Evolutionary conservation across 176 grass and related monocot genomes (phyloP).

Genomic region (Secale cereale): DNA sequence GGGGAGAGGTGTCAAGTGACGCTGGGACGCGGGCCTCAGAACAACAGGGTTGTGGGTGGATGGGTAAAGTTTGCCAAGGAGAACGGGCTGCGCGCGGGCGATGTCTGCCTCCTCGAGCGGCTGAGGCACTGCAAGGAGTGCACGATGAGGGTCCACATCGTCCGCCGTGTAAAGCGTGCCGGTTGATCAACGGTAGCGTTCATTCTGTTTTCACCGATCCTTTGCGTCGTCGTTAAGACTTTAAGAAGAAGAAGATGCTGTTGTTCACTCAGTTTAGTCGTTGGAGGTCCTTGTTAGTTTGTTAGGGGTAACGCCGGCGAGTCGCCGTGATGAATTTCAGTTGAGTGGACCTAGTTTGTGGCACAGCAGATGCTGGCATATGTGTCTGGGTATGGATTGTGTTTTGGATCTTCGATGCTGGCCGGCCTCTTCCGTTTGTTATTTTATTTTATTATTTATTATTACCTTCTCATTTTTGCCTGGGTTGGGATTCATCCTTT

Average conservation of each 20-base stretch:
- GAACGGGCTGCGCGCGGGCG: background rate
- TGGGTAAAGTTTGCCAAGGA: background rate
- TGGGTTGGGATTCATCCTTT: background rate
- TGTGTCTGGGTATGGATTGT: background rate
- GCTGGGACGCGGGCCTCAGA: background rate
- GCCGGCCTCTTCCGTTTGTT: background rate
- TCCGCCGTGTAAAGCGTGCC: background rate
- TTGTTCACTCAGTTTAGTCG: background rate
- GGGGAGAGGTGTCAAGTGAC: background rate
- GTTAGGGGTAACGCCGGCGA: background rate
- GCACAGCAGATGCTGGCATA: background rate
- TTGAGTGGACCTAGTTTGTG: background rate
- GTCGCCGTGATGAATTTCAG: background rate
- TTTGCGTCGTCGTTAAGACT: background rate
- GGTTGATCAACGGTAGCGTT: background rate
- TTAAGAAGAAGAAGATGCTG: background rate
- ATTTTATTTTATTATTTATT: background rate
- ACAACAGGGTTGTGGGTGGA: constrained; percentile 1
- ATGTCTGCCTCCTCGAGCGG: background rate
- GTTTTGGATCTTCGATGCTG: background rate
- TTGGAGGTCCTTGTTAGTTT: too few relatives aligned
- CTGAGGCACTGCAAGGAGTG: background rate
- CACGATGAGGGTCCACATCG: background rate
- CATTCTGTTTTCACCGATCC: background rate
- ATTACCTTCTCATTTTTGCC: background rate